A percentile compares a stretch with the other conserved stretches of the same genome.
Conservation (phyloP, 495 filamentous ascomycete species). For the Xylaria venustula region DNA sequence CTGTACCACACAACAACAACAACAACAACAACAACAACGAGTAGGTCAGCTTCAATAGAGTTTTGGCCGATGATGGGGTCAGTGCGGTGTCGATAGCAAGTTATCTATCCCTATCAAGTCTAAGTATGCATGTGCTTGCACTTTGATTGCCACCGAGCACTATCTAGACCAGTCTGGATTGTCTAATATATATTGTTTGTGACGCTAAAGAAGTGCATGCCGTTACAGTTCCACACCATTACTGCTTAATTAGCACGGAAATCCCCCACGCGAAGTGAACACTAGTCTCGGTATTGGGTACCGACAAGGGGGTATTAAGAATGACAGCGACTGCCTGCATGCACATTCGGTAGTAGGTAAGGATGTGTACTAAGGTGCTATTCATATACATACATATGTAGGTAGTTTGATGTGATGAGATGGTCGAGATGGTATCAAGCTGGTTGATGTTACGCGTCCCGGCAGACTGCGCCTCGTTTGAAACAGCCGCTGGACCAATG, state of each 20-base stretch:
- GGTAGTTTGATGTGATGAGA: not conserved
- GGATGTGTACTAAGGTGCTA: not conserved
- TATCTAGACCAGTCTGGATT: too few species aligned
- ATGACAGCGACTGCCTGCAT: too few species aligned
- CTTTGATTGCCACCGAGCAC: too few species aligned
- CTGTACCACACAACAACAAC: too few species aligned
- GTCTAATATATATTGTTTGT: not conserved
- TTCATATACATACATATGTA: not conserved
- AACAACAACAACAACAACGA: too few species aligned
- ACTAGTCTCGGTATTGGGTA: not conserved
- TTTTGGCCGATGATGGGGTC: too few species aligned
- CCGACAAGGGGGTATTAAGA: too few species aligned
- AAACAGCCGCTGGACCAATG: not conserved
- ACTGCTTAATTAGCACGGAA: not conserved
- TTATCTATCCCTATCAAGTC: too few species aligned
- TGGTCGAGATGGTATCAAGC: not conserved
- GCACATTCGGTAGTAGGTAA: not conserved
- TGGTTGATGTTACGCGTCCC: slow-evolving; percentile 1
- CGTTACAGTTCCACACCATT: not conserved
- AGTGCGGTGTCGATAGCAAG: too few species aligned
- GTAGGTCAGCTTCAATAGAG: too few species aligned
- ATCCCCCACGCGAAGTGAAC: not conserved
- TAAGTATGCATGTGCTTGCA: too few species aligned
- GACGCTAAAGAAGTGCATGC: not conserved
- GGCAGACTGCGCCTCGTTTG: slow-evolving; percentile 1